Evolutionary conservation across 129 eudicot genomes (phyloP).

Genomic region (Ambrosia artemisiifolia): DNA sequence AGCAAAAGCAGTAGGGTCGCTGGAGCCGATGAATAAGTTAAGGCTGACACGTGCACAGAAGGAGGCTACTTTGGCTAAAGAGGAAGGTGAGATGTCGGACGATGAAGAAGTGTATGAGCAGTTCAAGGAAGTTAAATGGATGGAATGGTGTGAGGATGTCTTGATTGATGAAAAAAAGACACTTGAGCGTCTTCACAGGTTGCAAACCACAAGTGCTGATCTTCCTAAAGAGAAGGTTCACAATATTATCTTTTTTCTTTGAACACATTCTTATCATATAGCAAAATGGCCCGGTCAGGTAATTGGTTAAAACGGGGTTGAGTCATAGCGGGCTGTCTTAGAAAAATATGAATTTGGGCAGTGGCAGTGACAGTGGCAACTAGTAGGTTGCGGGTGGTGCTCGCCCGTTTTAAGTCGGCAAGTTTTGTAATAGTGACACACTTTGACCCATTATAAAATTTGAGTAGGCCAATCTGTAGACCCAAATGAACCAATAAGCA

Average conservation of each 20-base stretch:
- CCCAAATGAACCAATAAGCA: too few relatives aligned
- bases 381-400: too few relatives aligned
- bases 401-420: too few relatives aligned
- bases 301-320: background rate
- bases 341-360: too few relatives aligned
- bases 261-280: too few relatives aligned
- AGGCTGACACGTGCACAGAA: slow-evolving; percentile 53
- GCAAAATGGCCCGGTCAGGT: too few relatives aligned
- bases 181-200: slow-evolving; percentile 70
- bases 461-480: too few relatives aligned
- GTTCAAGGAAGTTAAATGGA: slow-evolving; percentile 97
- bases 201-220: slow-evolving; percentile 88
- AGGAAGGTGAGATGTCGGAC: slow-evolving; percentile 99
- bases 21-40: slow-evolving; percentile 34
- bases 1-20: slow-evolving; percentile 47
- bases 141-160: slow-evolving; percentile 99
- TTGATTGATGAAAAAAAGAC: slow-evolving; percentile 77
- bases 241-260: background rate
- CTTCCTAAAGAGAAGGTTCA: slow-evolving; percentile 94
- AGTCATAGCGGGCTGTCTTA: too few relatives aligned
- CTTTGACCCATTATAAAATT: too few relatives aligned
- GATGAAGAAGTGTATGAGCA: slow-evolving; percentile 92
- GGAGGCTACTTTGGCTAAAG: slow-evolving; percentile 75
- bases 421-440: too few relatives aligned
- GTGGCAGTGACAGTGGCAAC: too few relatives aligned